Percentiles rank a stretch among this genome's conserved stretches.
Evolutionary conservation across 768 basidiomycete species (phyloP).

Genomic region (Crucibulum laeve): DNA sequence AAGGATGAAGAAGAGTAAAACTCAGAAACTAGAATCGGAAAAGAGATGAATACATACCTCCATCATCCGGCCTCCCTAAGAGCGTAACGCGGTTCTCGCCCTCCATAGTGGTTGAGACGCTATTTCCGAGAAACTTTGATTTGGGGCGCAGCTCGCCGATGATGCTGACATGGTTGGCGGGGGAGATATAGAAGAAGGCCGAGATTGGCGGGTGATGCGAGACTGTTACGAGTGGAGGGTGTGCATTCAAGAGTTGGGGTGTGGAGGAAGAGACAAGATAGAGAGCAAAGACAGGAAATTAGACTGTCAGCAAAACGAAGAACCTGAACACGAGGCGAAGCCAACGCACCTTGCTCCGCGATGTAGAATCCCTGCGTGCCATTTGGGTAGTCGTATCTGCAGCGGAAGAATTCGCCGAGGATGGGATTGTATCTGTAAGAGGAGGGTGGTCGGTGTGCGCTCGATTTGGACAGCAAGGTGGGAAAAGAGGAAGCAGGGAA

Average conservation of each 20-base stretch:
- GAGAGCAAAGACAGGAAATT: too few species aligned
- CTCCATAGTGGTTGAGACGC: constrained; percentile 94
- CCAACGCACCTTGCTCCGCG: constrained; percentile 79
- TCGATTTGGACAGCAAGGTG: too few species aligned
- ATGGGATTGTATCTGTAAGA: constrained; percentile 85
- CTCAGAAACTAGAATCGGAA: not conserved
- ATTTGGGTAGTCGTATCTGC: constrained; percentile 88
- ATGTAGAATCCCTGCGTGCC: constrained; percentile 93
- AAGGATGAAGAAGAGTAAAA: too few species aligned
- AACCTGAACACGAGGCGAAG: not conserved
- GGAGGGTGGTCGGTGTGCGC: too few species aligned
- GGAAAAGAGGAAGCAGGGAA: too few species aligned
- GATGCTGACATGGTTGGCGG: constrained; percentile 81
- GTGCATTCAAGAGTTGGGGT: not conserved
- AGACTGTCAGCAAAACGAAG: not conserved
- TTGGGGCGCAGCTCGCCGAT: constrained; percentile 94
- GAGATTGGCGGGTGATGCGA: constrained; percentile 94
- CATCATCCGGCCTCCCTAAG: constrained; percentile 80
- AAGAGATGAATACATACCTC: constrained; percentile 47
- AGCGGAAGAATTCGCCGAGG: constrained; percentile 97
- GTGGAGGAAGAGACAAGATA: not conserved
- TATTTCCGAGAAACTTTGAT: constrained; percentile 94
- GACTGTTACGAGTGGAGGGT: constrained; percentile 40
- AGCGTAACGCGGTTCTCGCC: constrained; percentile 88
- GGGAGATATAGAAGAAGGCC: constrained; percentile 95